phyloP scores from a whole-genome alignment of 345 rosid species.

The Sisymbrium irio region DNA sequence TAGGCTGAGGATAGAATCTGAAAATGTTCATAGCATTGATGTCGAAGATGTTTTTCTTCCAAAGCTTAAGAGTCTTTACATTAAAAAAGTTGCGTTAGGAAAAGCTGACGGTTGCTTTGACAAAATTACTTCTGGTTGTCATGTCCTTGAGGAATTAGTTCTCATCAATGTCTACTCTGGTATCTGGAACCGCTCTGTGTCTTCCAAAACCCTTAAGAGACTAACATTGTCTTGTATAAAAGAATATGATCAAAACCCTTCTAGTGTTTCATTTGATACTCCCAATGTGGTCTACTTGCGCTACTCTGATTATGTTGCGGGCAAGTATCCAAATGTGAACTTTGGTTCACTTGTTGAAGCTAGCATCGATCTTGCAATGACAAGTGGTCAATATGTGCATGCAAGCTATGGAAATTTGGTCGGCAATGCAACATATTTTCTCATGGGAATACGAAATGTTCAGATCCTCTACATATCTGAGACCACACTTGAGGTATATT shows the following conservation, averaged over 20 bases:
- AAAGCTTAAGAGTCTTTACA: not conserved
- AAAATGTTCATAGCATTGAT: too few species aligned
- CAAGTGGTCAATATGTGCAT: too few species aligned
- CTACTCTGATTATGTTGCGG: conserved; percentile 2
- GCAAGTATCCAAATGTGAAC: conserved; percentile 12
- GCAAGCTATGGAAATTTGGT: not conserved
- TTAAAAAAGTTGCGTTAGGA: not conserved
- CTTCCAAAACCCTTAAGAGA: conserved; percentile 1
- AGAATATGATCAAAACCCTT: not conserved
- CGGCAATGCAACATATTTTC: not conserved
- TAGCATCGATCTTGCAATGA: too few species aligned
- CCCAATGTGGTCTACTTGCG: conserved; percentile 8
- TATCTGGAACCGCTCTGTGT: conserved; percentile 12
- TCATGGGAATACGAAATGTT: conserved; percentile 19
- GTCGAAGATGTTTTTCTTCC: too few species aligned
- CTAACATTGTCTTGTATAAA: not conserved
- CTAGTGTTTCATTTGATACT: conserved; percentile 12
- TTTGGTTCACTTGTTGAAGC: not conserved
- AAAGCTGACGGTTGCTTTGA: not conserved
- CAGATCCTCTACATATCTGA: conserved; percentile 14
- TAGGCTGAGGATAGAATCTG: too few species aligned
- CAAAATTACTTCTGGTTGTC: not conserved
- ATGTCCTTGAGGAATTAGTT: conserved; percentile 2
- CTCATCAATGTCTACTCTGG: conserved; percentile 7
- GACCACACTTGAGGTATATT: conserved; percentile 12